phyloP scores from a whole-genome alignment of 1,284 basidiomycete genomes.

The Irpex lacteus region DNA sequence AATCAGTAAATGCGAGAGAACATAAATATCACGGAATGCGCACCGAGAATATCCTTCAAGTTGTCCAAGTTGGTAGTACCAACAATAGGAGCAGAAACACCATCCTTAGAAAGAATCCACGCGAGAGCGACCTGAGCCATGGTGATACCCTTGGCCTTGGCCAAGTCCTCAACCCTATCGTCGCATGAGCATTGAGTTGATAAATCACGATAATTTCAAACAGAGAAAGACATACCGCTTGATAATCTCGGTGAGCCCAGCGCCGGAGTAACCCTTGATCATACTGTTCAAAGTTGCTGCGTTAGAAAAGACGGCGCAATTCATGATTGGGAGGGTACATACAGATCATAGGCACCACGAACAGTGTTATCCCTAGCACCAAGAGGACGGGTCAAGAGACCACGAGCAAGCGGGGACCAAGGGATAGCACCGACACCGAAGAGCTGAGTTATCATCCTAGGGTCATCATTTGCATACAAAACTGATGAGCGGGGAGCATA shows the following conservation, averaged over 20 bases:
- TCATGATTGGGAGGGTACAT: not conserved
- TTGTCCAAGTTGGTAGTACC: constrained; percentile 50
- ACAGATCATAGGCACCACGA: constrained; percentile 19
- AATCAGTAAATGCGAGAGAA: not conserved
- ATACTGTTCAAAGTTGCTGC: constrained; percentile 14
- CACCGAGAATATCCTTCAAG: constrained; percentile 47
- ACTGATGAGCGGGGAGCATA: constrained; percentile 19
- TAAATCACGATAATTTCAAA: constrained; percentile 7
- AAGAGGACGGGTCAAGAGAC: constrained; percentile 31
- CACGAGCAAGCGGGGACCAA: constrained; percentile 37
- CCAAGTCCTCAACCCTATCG: constrained; percentile 46
- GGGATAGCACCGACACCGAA: constrained; percentile 36
- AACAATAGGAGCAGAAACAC: constrained; percentile 51
- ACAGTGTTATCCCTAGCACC: constrained; percentile 13
- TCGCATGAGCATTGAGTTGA: not conserved
- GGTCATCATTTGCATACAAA: not conserved
- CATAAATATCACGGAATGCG: constrained; percentile 15
- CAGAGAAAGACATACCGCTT: constrained; percentile 25
- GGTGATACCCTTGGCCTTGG: constrained; percentile 44
- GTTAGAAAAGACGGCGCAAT: constrained; percentile 4
- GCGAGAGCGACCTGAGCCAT: constrained; percentile 61
- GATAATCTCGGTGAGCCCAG: constrained; percentile 31
- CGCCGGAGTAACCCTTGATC: constrained; percentile 23
- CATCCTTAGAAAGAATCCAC: constrained; percentile 41
- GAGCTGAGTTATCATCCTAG: constrained; percentile 13